These are phyloP conservation scores for Pyracantha coccinea DNA, from an alignment of 331 rosid species.

Conservation along the genomic window DNA sequence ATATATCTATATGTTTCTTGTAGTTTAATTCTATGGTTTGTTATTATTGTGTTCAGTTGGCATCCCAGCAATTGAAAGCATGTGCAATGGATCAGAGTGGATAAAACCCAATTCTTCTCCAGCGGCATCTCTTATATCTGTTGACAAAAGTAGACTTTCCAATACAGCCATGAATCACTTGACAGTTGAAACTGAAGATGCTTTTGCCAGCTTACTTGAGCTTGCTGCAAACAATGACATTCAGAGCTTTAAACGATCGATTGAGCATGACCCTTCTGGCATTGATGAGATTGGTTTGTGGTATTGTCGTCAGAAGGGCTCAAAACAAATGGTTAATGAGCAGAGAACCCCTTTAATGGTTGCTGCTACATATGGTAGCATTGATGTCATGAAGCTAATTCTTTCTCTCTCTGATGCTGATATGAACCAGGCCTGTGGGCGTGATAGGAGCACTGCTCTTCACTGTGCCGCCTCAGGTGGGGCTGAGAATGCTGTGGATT, in stretches of 20 bases:
- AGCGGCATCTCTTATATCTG: slow-evolving; percentile 2
- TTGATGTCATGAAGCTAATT: slow-evolving; percentile 63
- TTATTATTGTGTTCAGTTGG: neutral
- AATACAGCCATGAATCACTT: slow-evolving; percentile 58
- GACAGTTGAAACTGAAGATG: slow-evolving; percentile 68
- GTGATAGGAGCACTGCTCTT: slow-evolving; percentile 81
- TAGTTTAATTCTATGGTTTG: neutral
- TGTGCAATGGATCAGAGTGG: slow-evolving; percentile 48
- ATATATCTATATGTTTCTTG: neutral
- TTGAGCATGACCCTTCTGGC: slow-evolving; percentile 61
- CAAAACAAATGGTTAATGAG: slow-evolving; percentile 81
- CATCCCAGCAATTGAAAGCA: slow-evolving; percentile 32
- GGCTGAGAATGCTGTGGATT: slow-evolving; percentile 64
- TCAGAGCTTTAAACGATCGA: slow-evolving; percentile 51
- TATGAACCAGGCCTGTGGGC: slow-evolving; percentile 49
- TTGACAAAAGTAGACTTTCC: slow-evolving; percentile 10
- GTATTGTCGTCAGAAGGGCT: slow-evolving; percentile 78
- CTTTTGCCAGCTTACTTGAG: slow-evolving; percentile 74
- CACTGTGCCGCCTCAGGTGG: slow-evolving; percentile 96
- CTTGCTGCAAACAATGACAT: slow-evolving; percentile 77
- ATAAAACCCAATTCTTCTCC: slow-evolving; percentile 21
- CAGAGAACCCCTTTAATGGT: slow-evolving; percentile 84
- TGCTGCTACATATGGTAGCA: slow-evolving; percentile 86
- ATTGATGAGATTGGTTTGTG: slow-evolving; percentile 78
- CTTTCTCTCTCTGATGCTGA: slow-evolving; percentile 56